phyloP scores from a whole-genome alignment of 345 rosid genomes.

The Fremontodendron californicum region DNA sequence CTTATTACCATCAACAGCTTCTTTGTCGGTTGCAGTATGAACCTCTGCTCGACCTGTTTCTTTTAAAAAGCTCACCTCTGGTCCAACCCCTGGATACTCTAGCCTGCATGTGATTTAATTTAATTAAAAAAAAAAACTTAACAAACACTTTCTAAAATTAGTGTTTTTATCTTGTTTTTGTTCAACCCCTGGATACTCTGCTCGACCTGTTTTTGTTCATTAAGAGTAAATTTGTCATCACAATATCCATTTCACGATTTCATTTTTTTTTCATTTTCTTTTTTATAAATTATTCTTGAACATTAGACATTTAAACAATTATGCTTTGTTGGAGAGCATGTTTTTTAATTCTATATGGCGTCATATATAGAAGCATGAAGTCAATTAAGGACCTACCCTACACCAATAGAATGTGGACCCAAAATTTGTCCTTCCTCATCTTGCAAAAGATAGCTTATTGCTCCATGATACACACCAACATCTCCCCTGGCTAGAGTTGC shows the following conservation, averaged over 20 bases:
- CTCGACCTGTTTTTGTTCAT: too few relatives aligned
- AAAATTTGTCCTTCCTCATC: conserved; percentile 71
- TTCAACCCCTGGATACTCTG: too few relatives aligned
- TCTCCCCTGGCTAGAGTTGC: conserved; percentile 80
- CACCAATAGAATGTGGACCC: conserved; percentile 52
- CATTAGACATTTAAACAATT: too few relatives aligned
- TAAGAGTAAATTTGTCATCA: too few relatives aligned
- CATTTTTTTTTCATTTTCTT: too few relatives aligned
- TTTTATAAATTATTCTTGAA: too few relatives aligned
- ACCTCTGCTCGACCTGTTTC: conserved; percentile 66
- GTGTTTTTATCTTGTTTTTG: too few relatives aligned
- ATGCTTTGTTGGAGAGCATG: too few relatives aligned
- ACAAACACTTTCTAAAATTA: not conserved
- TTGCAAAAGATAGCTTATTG: conserved; percentile 73
- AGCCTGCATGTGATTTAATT: conserved; percentile 35
- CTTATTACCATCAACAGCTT: conserved; percentile 70
- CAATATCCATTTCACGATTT: too few relatives aligned
- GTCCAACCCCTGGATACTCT: conserved; percentile 82
- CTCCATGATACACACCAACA: conserved; percentile 78
- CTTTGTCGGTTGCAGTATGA: conserved; percentile 56
- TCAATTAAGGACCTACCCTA: conserved; percentile 40
- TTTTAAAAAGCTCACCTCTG: conserved; percentile 65
- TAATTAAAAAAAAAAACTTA: not conserved
- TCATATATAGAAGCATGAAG: too few relatives aligned
- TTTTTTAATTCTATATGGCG: too few relatives aligned